Conservation (phyloP, 306 rosid genomes). For the Nissolia schottii region DNA sequence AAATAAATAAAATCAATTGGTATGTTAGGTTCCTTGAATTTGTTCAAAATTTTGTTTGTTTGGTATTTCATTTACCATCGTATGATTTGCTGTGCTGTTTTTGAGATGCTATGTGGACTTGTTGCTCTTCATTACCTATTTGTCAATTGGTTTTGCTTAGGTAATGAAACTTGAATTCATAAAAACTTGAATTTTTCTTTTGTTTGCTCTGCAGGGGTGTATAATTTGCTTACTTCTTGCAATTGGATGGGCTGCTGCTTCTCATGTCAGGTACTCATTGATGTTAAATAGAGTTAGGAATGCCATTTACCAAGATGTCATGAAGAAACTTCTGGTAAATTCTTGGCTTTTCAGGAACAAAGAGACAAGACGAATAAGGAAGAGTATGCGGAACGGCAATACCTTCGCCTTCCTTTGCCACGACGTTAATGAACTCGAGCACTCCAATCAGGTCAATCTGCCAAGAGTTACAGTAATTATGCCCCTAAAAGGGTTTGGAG, state of each 20-base stretch:
- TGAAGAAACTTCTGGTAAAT: neutral
- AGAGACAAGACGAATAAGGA: conserved; percentile 68
- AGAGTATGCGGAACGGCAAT: conserved; percentile 49
- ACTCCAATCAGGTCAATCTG: conserved; percentile 67
- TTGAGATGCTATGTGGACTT: neutral
- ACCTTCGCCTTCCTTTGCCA: conserved; percentile 75
- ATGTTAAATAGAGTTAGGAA: neutral
- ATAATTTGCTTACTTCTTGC: conserved; percentile 64
- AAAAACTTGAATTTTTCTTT: neutral
- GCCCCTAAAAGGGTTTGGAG: conserved; percentile 99
- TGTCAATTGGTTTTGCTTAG: neutral
- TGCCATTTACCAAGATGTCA: neutral
- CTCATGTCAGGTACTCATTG: conserved; percentile 70
- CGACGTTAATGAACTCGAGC: conserved; percentile 83
- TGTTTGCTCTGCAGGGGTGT: conserved; percentile 63
- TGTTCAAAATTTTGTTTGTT: neutral
- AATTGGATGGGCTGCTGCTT: conserved; percentile 81
- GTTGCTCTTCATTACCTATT: no score
- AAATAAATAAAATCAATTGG: no score
- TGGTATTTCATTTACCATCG: neutral
- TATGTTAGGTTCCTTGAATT: no score
- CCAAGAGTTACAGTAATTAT: conserved; percentile 80
- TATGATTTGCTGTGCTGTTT: neutral
- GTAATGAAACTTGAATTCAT: neutral
- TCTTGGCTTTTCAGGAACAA: conserved; percentile 54